Evolutionary conservation across 768 basidiomycete species (phyloP).

Genomic region (Austroboletus eburneus): DNA sequence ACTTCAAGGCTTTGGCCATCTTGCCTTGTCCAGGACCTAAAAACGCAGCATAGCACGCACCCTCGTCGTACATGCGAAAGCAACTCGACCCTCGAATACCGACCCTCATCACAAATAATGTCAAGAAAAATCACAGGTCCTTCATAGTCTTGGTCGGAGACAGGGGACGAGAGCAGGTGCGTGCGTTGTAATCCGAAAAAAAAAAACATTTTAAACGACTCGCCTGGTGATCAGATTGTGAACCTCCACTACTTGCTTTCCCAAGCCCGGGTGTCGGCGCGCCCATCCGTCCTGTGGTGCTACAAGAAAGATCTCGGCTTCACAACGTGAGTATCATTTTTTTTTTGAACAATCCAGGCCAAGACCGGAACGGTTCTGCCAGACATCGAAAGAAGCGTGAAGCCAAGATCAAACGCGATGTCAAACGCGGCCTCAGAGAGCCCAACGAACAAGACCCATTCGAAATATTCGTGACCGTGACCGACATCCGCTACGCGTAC

Average conservation of each 20-base stretch:
- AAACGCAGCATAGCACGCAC: too few species aligned
- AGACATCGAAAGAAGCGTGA: conserved; percentile 97
- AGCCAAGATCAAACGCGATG: conserved; percentile 93
- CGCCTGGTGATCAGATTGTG: conserved; percentile 68
- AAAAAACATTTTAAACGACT: too few species aligned
- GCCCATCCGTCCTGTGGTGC: conserved; percentile 94
- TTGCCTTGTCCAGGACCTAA: too few species aligned
- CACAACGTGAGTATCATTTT: conserved; percentile 58
- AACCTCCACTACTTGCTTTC: conserved; percentile 95
- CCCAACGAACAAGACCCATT: conserved; percentile 96
- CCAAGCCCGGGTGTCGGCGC: conserved; percentile 82
- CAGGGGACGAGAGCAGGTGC: conserved; percentile 84
- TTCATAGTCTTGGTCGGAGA: conserved; percentile 98
- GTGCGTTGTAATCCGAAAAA: too few species aligned
- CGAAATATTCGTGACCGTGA: conserved; percentile 98
- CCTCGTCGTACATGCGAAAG: conserved; percentile 86
- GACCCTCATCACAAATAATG: conserved; percentile 88
- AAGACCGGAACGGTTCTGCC: neutral
- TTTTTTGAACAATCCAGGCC: neutral
- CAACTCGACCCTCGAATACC: conserved; percentile 92
- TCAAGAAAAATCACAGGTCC: conserved; percentile 86
- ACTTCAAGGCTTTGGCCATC: too few species aligned
- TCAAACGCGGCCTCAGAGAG: conserved; percentile 91
- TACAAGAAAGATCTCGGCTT: conserved; percentile 99
- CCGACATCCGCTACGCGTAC: conserved; percentile 98